phyloP scores from a whole-genome alignment of 805 yeast species.

The Kodamaea fukazawae region DNA sequence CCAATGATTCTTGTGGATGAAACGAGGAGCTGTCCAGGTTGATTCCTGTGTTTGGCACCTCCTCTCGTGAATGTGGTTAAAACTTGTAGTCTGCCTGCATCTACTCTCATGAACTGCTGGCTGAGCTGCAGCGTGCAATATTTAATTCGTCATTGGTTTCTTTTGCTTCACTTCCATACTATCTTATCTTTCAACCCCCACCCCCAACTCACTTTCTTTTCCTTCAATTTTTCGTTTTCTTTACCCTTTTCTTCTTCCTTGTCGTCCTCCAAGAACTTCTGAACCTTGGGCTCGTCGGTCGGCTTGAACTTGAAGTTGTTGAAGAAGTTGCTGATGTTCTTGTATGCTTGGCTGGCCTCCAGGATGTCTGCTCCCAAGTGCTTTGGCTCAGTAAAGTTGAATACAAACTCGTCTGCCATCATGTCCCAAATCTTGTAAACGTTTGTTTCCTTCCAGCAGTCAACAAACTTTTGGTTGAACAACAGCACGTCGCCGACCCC shows the following conservation, averaged over 20 bases:
- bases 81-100: too few species aligned
- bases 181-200: constrained; percentile 1
- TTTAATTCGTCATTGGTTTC: too few species aligned
- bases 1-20: too few species aligned
- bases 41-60: too few species aligned
- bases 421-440: constrained; percentile 41
- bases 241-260: constrained; percentile 3
- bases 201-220: background rate
- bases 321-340: constrained; percentile 25
- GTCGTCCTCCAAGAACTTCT: constrained; percentile 13
- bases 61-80: too few species aligned
- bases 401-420: constrained; percentile 43
- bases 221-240: constrained; percentile 4
- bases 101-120: too few species aligned
- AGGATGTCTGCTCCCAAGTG: constrained; percentile 30
- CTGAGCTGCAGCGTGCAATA: too few species aligned
- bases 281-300: constrained; percentile 9
- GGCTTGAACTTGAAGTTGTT: constrained; percentile 9
- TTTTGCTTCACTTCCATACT: background rate
- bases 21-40: too few species aligned
- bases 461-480: constrained; percentile 34
- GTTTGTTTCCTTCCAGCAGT: constrained; percentile 31
- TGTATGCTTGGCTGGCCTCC: constrained; percentile 13
- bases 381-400: constrained; percentile 41
- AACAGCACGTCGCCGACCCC: constrained; percentile 28